These are phyloP conservation scores for Solanum neorickii DNA, from an alignment of 257 asterid species.

Conservation along the genomic window DNA sequence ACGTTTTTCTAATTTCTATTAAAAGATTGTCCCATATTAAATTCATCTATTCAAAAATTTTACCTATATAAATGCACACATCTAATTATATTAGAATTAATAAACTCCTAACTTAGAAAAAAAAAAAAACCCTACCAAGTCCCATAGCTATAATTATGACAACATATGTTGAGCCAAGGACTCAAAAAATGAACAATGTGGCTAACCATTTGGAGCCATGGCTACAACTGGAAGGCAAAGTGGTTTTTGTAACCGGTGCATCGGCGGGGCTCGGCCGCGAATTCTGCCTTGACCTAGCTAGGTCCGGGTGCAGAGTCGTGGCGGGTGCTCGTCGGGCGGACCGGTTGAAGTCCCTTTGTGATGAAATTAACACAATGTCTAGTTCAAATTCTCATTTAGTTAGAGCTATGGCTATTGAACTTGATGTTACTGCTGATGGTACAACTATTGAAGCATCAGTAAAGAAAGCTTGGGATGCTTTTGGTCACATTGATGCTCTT, in stretches of 20 bases:
- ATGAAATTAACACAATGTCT: constrained; percentile 26
- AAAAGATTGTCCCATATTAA: background rate
- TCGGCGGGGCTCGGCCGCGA: constrained; percentile 73
- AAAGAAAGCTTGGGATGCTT: constrained; percentile 48
- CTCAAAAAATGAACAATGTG: background rate
- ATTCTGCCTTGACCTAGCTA: constrained; percentile 52
- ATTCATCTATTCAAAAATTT: background rate
- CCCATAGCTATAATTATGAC: background rate
- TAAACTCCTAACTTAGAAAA: too few relatives aligned
- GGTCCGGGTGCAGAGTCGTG: constrained; percentile 54
- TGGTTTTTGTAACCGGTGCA: constrained; percentile 76
- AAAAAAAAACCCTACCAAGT: background rate
- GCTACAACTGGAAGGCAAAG: constrained; percentile 34
- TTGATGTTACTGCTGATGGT: constrained; percentile 34
- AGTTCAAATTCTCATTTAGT: background rate
- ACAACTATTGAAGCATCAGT: constrained; percentile 29
- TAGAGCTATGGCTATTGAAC: constrained; percentile 47
- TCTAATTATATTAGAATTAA: background rate
- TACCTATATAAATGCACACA: background rate
- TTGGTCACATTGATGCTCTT: constrained; percentile 49
- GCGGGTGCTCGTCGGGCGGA: constrained; percentile 58
- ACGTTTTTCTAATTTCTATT: background rate
- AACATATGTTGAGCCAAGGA: background rate
- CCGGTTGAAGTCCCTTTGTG: constrained; percentile 38
- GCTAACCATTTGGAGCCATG: constrained; percentile 48